Conservation (phyloP, 2,329 filamentous ascomycete species). For the Whalleya microplaca region DNA sequence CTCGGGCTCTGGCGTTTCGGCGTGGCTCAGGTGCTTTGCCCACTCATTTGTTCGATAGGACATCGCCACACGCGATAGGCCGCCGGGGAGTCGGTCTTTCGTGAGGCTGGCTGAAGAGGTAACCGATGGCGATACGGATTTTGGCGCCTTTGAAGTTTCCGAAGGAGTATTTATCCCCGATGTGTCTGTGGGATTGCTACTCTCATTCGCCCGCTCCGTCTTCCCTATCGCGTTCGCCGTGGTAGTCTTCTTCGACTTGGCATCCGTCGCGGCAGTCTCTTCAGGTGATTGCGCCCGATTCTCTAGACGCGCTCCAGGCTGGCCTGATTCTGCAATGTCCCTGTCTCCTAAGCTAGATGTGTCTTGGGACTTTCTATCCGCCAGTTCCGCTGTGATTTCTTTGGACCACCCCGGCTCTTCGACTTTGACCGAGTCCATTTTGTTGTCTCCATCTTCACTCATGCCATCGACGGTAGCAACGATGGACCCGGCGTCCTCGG, state of each 20-base stretch:
- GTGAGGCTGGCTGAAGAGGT: constrained; percentile 52
- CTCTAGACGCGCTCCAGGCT: constrained; percentile 2
- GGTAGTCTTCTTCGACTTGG: constrained; percentile 28
- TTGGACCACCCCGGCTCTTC: constrained; percentile 36
- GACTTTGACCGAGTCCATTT: constrained; percentile 29
- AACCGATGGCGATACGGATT: constrained; percentile 38
- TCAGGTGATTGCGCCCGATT: constrained; percentile 29
- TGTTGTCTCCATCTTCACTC: constrained; percentile 47
- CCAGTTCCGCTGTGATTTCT: constrained; percentile 46
- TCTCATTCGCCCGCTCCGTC: constrained; percentile 18
- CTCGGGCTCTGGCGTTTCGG: constrained; percentile 72
- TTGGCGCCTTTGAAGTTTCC: constrained; percentile 25
- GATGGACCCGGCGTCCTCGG: constrained; percentile 55
- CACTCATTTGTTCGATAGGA: constrained; percentile 94
- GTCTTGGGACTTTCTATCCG: constrained; percentile 21
- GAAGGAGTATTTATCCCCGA: constrained; percentile 22
- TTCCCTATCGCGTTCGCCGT: constrained; percentile 21
- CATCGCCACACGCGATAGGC: constrained; percentile 75
- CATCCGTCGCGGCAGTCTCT: constrained; percentile 35
- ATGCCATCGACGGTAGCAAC: constrained; percentile 61
- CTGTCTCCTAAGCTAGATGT: constrained; percentile 10
- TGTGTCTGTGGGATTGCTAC: constrained; percentile 17
- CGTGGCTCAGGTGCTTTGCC: constrained; percentile 84
- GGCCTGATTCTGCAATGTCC: constrained; percentile 5
- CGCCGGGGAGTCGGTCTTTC: constrained; percentile 67